These are phyloP conservation scores for Elaeis guineensis DNA, from an alignment of 176 grass and related monocot species.

Conservation along the genomic window DNA sequence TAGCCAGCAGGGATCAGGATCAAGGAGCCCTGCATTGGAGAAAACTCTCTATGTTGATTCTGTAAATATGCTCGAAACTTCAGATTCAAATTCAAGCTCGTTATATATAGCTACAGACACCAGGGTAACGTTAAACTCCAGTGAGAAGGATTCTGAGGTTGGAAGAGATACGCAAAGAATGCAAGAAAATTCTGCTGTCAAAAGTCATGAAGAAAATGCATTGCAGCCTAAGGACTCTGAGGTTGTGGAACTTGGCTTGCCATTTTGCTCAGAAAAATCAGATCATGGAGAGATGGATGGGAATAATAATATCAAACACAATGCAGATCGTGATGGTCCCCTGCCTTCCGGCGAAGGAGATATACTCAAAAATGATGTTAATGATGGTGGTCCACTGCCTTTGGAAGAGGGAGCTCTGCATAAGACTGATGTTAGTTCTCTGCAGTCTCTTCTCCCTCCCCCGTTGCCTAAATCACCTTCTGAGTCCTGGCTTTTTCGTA, in stretches of 20 bases:
- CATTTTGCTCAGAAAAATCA: constrained; percentile 4
- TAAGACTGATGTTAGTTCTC: constrained; percentile 24
- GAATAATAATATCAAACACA: constrained; percentile 5
- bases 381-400: constrained; percentile 7
- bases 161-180: constrained; percentile 8
- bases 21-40: constrained; percentile 46
- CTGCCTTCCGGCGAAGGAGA: constrained; percentile 8
- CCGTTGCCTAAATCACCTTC: constrained; percentile 87
- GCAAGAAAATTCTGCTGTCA: constrained; percentile 3
- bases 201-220: constrained; percentile 5
- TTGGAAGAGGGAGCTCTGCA: constrained; percentile 8
- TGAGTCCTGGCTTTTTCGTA: constrained; percentile 94
- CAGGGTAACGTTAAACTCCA: constrained; percentile 10
- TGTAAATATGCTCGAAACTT: constrained; percentile 31
- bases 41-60: constrained; percentile 35
- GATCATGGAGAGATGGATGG: constrained; percentile 19
- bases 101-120: constrained; percentile 20
- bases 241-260: constrained; percentile 2
- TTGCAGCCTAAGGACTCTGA: constrained; percentile 4
- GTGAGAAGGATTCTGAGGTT: constrained; percentile 17
- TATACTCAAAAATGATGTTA: not conserved
- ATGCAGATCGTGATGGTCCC: constrained; percentile 8
- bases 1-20: constrained; percentile 44
- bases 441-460: constrained; percentile 45
- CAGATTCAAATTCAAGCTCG: constrained; percentile 23